These are phyloP conservation scores for Neobulgaria alba DNA, from an alignment of 2,329 filamentous ascomycete species.

Conservation along the genomic window DNA sequence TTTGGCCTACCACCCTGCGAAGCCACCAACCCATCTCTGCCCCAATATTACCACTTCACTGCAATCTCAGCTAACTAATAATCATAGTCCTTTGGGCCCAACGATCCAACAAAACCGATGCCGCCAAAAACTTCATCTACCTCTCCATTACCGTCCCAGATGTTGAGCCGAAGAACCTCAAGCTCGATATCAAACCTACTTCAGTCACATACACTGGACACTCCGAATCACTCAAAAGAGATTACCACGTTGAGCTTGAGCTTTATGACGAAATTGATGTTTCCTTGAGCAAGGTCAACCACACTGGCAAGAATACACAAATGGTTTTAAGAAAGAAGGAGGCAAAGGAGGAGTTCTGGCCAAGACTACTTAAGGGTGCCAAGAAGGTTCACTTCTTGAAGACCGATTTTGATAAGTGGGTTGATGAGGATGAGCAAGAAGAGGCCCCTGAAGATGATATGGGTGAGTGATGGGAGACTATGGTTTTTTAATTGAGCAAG, in stretches of 20 bases:
- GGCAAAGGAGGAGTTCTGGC: constrained; percentile 90
- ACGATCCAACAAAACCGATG: constrained; percentile 73
- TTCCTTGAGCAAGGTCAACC: constrained; percentile 73
- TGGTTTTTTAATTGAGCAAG: constrained; percentile 1
- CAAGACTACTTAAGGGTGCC: constrained; percentile 79
- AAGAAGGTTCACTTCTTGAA: constrained; percentile 93
- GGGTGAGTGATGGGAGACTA: constrained; percentile 41
- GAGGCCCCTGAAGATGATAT: constrained; percentile 76
- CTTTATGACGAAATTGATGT: constrained; percentile 89
- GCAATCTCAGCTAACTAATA: background rate
- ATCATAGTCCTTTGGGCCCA: constrained; percentile 94
- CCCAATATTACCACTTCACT: too few relatives aligned
- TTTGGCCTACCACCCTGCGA: too few relatives aligned
- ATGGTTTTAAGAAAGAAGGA: constrained; percentile 96
- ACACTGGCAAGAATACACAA: constrained; percentile 82
- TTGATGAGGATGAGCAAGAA: constrained; percentile 71
- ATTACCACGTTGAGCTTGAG: constrained; percentile 78
- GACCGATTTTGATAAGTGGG: constrained; percentile 88
- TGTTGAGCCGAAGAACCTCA: constrained; percentile 64
- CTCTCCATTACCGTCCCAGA: constrained; percentile 86
- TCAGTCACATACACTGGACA: constrained; percentile 74
- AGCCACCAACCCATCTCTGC: too few relatives aligned
- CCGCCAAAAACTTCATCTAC: constrained; percentile 89
- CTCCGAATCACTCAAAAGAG: constrained; percentile 75
- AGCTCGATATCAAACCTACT: constrained; percentile 74